phyloP scores from a whole-genome alignment of 805 yeast species.

The Maudiozyma turicensis region DNA sequence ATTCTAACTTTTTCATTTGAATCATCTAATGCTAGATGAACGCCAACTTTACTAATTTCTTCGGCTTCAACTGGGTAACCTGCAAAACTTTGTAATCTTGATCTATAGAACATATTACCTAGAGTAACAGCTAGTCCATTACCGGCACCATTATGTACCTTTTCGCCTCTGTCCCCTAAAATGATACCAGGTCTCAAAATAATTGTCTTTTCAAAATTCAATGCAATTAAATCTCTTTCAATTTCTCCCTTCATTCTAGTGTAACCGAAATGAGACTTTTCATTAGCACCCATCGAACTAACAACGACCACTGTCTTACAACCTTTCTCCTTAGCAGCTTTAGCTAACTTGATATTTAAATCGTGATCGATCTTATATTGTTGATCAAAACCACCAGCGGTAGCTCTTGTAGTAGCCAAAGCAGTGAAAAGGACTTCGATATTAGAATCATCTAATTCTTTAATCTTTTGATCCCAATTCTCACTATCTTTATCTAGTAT shows the following conservation, averaged over 20 bases:
- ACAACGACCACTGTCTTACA: constrained; percentile 59
- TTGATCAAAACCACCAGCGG: constrained; percentile 63
- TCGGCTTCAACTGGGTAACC: constrained; percentile 49
- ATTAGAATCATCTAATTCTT: constrained; percentile 10
- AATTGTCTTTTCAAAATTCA: constrained; percentile 62
- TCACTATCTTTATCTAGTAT: constrained; percentile 37
- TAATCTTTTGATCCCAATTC: constrained; percentile 41
- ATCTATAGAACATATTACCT: constrained; percentile 28
- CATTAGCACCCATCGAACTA: constrained; percentile 55
- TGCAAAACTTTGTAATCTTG: constrained; percentile 25
- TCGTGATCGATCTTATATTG: constrained; percentile 70
- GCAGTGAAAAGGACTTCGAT: constrained; percentile 47
- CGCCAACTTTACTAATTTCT: constrained; percentile 55
- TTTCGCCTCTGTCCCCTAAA: constrained; percentile 48
- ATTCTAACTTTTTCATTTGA: constrained; percentile 22
- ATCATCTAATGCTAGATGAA: constrained; percentile 31
- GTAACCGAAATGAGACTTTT: constrained; percentile 51
- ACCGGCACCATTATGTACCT: constrained; percentile 30
- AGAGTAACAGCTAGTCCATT: constrained; percentile 28
- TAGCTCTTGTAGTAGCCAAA: constrained; percentile 65
- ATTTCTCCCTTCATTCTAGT: constrained; percentile 62
- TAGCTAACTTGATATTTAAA: constrained; percentile 56
- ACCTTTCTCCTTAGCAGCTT: constrained; percentile 63
- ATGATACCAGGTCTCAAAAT: constrained; percentile 72
- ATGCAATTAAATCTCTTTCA: constrained; percentile 53